A percentile compares a stretch with the other conserved stretches of the same genome.
Evolutionary conservation across 345 rosid species (phyloP).

Genomic region (Moricandia moricandioides): DNA sequence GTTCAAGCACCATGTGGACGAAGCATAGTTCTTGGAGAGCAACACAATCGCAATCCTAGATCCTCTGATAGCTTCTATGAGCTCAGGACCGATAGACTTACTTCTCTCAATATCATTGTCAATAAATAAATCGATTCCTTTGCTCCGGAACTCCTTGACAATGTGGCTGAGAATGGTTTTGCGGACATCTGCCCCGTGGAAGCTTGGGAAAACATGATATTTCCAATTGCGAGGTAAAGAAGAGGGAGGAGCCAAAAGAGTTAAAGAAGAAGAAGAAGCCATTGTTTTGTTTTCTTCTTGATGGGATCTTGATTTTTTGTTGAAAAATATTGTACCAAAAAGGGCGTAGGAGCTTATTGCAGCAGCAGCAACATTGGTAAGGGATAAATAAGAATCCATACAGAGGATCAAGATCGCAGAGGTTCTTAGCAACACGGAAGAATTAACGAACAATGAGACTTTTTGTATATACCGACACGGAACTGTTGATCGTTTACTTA

Average conservation of each 20-base stretch:
- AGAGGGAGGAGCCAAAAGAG: neutral
- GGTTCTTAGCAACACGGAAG: neutral
- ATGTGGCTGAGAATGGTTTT: neutral
- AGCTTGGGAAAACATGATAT: neutral
- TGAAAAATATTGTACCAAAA: neutral
- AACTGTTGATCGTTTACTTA: neutral
- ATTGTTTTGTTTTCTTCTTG: neutral
- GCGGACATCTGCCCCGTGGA: neutral
- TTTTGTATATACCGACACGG: neutral
- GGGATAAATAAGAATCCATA: neutral
- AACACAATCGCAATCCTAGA: neutral
- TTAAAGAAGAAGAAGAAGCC: neutral
- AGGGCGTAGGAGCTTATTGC: neutral
- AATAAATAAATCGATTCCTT: neutral
- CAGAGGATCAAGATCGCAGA: neutral
- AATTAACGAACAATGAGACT: neutral
- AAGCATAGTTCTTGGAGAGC: neutral
- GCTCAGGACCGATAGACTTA: neutral
- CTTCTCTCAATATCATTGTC: neutral
- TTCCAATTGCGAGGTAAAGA: neutral
- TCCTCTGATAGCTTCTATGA: neutral
- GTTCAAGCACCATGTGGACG: neutral
- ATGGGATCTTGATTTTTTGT: neutral
- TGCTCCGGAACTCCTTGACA: neutral
- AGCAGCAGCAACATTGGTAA: neutral